Percentiles rank a stretch among this genome's conserved stretches.
phyloP scores from a whole-genome alignment of 345 rosid genomes.

The Syzygium grande region DNA sequence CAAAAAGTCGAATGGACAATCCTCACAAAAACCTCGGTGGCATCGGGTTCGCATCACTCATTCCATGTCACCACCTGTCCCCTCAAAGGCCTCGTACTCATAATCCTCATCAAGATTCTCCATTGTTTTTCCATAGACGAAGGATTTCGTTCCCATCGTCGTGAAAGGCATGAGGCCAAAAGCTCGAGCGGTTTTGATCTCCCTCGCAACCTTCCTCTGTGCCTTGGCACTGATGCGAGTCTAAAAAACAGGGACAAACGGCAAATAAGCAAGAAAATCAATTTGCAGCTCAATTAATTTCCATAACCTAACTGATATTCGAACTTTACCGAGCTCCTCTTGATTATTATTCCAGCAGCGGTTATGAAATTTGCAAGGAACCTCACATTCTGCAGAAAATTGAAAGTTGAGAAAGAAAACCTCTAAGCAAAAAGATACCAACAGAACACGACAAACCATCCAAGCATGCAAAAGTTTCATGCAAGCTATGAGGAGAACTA shows the following conservation, averaged over 20 bases:
- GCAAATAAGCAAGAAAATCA: neutral
- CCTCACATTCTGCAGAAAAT: conserved; percentile 61
- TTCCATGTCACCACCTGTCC: neutral
- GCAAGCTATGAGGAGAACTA: neutral
- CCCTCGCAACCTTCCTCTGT: conserved; percentile 87
- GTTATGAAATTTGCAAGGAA: conserved; percentile 85
- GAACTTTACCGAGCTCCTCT: conserved; percentile 58
- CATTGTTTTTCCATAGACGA: conserved; percentile 56
- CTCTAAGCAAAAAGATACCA: neutral
- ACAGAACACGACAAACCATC: neutral
- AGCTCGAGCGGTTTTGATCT: conserved; percentile 92
- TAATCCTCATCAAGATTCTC: conserved; percentile 49
- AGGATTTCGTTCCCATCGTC: conserved; percentile 87
- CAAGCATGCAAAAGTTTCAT: neutral
- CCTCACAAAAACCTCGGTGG: neutral
- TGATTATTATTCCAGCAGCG: conserved; percentile 72
- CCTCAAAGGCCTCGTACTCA: conserved; percentile 25
- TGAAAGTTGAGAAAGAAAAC: neutral
- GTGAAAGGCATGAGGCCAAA: conserved; percentile 92
- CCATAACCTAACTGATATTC: neutral
- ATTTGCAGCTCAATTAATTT: neutral
- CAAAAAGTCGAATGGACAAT: neutral
- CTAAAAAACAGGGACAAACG: conserved; percentile 12
- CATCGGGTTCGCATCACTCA: neutral
- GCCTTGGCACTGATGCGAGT: conserved; percentile 92